These are phyloP conservation scores for Tephrocybe rancida DNA, from an alignment of 768 basidiomycete species.

Conservation along the genomic window DNA sequence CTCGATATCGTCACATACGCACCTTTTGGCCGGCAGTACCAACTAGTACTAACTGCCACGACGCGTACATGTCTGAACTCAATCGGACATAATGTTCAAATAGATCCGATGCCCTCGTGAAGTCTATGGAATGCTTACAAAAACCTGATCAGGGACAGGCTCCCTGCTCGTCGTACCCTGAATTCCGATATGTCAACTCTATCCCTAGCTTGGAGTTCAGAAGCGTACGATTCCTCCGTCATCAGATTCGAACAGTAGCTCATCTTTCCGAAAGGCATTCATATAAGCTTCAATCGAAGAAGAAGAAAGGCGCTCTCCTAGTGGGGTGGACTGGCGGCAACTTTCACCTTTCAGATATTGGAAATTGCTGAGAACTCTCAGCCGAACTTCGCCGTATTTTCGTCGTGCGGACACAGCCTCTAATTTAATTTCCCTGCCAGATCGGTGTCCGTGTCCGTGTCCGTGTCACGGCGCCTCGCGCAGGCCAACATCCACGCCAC, in stretches of 20 bases:
- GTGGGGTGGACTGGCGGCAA: background rate
- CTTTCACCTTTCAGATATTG: background rate
- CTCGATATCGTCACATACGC: background rate
- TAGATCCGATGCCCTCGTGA: slow-evolving; percentile 14
- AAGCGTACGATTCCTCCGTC: no score
- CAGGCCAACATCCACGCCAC: slow-evolving; percentile 3
- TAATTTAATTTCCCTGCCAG: background rate
- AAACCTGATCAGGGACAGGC: no score
- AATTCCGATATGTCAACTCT: no score
- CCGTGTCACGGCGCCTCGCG: slow-evolving; percentile 1
- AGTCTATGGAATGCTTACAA: background rate
- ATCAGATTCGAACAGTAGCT: no score
- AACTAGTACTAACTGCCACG: no score
- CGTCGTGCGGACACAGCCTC: background rate
- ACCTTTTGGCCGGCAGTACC: no score
- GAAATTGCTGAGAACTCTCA: background rate
- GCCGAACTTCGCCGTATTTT: background rate
- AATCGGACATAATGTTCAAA: slow-evolving; percentile 5
- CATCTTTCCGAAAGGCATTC: no score
- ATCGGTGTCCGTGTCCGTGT: background rate
- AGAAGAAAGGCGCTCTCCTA: background rate
- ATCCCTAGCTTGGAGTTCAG: no score
- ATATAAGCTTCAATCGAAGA: no score
- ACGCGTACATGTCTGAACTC: background rate
- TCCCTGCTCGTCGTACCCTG: no score